Base-by-base conservation (phyloP, 2,329 filamentous ascomycete genomes). In the Rhinocladiella mackenziei region DNA sequence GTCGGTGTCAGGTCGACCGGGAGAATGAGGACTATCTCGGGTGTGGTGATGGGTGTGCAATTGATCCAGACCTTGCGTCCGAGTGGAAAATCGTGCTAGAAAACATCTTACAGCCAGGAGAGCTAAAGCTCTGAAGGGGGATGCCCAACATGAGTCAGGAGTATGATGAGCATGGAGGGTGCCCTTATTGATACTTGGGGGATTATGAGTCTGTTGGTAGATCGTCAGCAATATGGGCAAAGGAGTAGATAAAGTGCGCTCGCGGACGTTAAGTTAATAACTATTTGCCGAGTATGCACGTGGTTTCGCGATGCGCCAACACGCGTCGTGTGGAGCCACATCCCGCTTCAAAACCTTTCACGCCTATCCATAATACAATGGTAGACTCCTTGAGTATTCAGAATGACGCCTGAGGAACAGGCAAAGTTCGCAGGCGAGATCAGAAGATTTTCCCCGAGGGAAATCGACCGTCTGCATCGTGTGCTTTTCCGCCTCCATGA, bases 81-180 rank as follows among this genome's bases (percentile, higher is more conserved):
- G 42, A 56, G 26, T 56, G 45, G 43, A 56, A 51, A 42, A n/a
- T 9, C 7, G 31, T 46, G 17, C 46, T 56, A 31, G 51, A 56
- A 40, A 37, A 18, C 3, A 48, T 56, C 5, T 28, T 56, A 23
- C 51, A 56, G 22, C 33, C 33, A 18, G 20, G 33, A n/a, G 6
- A 7, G 13, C 14, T 14, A 9, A 36, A 36, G 33, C 18, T 36
- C 6, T 36, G 13, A 33, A 15, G 11, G 11, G 11, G 23, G 23
- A n/a, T n/a, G n/a, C n/a, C n/a, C n/a, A n/a, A 26, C 7, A 26
- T 7, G 23, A 26, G 23, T 11, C 23, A 26, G 11, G 23, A 26
- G 7, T 26, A 7, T 26, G 23, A 26, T 11, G 23, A 26, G 11
- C 23, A n/a, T n/a, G n/a, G n/a, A n/a, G n/a, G n/a, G n/a, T n/a